Evolutionary conservation across 768 basidiomycete species (phyloP).

Genomic region (Podaxis sp.): DNA sequence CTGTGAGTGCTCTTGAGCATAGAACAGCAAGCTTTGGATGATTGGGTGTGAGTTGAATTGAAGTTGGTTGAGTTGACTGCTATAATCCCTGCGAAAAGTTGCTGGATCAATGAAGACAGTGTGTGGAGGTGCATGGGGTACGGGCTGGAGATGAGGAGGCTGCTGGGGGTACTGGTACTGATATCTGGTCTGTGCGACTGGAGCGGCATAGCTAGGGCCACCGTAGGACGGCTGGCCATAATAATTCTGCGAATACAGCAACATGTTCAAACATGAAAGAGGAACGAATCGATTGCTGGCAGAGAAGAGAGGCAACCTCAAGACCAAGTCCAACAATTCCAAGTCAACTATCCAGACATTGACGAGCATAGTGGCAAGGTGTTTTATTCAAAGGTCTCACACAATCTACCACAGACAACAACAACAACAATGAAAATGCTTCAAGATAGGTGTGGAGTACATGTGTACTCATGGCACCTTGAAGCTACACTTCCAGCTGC

Average conservation of each 20-base stretch:
- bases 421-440: conserved; percentile 20
- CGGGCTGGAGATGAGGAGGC: conserved; percentile 46
- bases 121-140: conserved; percentile 33
- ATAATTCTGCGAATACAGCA: conserved; percentile 62
- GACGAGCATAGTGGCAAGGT: conserved; percentile 23
- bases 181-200: conserved; percentile 38
- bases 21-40: conserved; percentile 89
- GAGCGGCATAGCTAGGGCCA: conserved; percentile 39
- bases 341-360: conserved; percentile 18
- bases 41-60: conserved; percentile 94
- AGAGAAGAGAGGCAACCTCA: conserved; percentile 21
- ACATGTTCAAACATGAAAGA: conserved; percentile 37
- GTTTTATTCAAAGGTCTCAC: conserved; percentile 48
- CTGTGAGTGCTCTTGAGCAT: conserved; percentile 82
- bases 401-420: conserved; percentile 43
- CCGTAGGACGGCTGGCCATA: conserved; percentile 60
- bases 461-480: conserved; percentile 9
- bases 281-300: conserved; percentile 17
- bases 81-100: conserved; percentile 66
- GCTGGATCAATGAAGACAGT: conserved; percentile 31
- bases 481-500: neutral
- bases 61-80: conserved; percentile 71
- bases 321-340: conserved; percentile 14
- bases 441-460: conserved; percentile 19
- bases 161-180: conserved; percentile 38